Evolutionary conservation across 2,329 filamentous ascomycete genomes (phyloP).

Genomic region (Sphaerulina vaccinii): DNA sequence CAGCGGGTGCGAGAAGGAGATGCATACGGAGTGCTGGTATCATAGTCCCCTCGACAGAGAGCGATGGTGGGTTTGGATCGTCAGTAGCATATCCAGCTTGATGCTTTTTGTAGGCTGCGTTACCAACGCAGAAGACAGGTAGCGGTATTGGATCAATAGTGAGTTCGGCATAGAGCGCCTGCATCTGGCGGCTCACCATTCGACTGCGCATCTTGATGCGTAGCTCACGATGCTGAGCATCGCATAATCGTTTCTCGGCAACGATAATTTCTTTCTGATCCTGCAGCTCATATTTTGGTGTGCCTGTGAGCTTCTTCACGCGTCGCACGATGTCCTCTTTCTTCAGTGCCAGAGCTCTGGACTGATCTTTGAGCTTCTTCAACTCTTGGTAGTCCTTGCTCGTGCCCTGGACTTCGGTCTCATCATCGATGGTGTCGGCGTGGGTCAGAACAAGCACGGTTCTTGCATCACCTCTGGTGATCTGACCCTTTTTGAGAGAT

Average conservation of each 20-base stretch:
- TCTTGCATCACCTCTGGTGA: too few relatives aligned
- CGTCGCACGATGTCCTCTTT: too few relatives aligned
- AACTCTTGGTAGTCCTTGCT: too few relatives aligned
- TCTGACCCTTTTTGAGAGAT: slow-evolving; percentile 4
- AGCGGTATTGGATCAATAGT: slow-evolving; percentile 11
- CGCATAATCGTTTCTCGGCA: too few relatives aligned
- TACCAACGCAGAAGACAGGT: slow-evolving; percentile 17
- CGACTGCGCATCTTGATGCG: slow-evolving; percentile 18
- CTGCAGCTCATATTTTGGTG: too few relatives aligned
- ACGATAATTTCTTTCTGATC: too few relatives aligned
- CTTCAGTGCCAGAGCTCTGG: too few relatives aligned
- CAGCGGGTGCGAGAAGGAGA: slow-evolving; percentile 7
- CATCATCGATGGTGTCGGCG: slow-evolving; percentile 17
- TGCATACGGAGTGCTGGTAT: slow-evolving; percentile 12
- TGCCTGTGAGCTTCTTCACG: too few relatives aligned
- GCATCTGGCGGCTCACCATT: not conserved
- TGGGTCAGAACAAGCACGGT: slow-evolving; percentile 16
- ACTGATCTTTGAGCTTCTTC: too few relatives aligned
- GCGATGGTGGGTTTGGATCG: slow-evolving; percentile 11
- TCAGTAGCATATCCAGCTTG: slow-evolving; percentile 11
- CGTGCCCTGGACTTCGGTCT: slow-evolving; percentile 1
- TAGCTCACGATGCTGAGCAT: too few relatives aligned
- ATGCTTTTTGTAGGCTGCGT: slow-evolving; percentile 21
- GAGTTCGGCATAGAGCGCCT: slow-evolving; percentile 4
- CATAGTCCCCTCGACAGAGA: slow-evolving; percentile 21